phyloP scores from a whole-genome alignment of 2,329 filamentous ascomycete species.

The Meredithiella fracta region DNA sequence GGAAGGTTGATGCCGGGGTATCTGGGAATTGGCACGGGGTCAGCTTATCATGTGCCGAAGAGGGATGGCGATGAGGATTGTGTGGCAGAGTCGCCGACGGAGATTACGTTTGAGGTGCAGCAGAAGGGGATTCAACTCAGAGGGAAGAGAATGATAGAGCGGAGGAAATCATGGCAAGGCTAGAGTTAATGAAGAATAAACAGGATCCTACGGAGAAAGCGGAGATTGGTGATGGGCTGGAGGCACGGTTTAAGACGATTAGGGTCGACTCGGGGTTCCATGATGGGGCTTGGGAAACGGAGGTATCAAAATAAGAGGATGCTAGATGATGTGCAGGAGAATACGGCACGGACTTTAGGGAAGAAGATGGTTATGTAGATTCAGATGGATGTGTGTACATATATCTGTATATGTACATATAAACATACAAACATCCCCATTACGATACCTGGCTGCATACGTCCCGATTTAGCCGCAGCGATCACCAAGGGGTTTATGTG shows the following conservation, averaged over 20 bases:
- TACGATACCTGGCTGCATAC: too few relatives aligned
- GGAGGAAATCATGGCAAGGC: not conserved
- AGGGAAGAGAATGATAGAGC: not conserved
- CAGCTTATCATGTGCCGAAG: slow-evolving; percentile 20
- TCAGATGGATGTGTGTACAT: too few relatives aligned
- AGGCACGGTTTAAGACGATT: not conserved
- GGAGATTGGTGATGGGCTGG: not conserved
- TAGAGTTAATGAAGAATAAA: slow-evolving; percentile 32
- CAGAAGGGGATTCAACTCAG: slow-evolving; percentile 28
- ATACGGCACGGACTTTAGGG: too few relatives aligned
- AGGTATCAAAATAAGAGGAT: too few relatives aligned
- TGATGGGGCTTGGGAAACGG: not conserved
- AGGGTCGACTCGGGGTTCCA: slow-evolving; percentile 12
- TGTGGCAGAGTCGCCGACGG: slow-evolving; percentile 54
- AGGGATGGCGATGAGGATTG: slow-evolving; percentile 29
- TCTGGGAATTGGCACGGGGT: slow-evolving; percentile 59
- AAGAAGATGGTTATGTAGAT: too few relatives aligned
- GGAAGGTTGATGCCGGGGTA: slow-evolving; percentile 34
- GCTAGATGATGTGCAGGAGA: too few relatives aligned
- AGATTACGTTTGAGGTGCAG: slow-evolving; percentile 75
- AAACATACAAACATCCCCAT: too few relatives aligned
- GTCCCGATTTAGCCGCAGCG: too few relatives aligned
- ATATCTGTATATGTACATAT: too few relatives aligned
- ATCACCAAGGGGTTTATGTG: too few relatives aligned
- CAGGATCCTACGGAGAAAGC: not conserved